Evolutionary conservation across 768 basidiomycete genomes (phyloP), one percentile per base, ranked within the genome.

Genomic region (Pulveroboletus sp.): DNA sequence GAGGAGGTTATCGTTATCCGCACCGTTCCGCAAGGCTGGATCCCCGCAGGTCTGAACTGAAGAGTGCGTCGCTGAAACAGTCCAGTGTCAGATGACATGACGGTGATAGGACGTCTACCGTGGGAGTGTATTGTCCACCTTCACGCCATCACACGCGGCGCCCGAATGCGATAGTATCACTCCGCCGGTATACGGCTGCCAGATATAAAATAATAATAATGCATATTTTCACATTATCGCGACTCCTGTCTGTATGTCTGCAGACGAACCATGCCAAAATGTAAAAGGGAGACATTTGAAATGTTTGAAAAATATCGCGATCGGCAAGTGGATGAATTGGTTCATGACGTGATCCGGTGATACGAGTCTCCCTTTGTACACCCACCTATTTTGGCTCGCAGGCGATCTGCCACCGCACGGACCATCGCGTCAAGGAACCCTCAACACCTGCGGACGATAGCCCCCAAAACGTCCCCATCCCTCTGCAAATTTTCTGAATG

Each of bases 301-400:
- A 48, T 44, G 49, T 53, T 62, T 54, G 44, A 40, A 61, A 28
- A 63, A 60, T 57, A 49, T 60, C 54, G 47, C 57, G 65, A 69
- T 69, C 67, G 65, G 62, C 59, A 58, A 50, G 46, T 60, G 54
- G 54, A 43, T 64, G 55, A 59, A 60, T 69, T 54, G 51, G 56
- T 28, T 36, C 17, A 55, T 69, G 64, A 66, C 66, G 68, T 67
- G 66, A 67, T 66, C 63, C 63, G 63, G 57, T 63, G 58, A 49
- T 54, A 43, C n/a, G 38, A 45, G 28, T 31, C 30, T 42, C 45
- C 13, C 49, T 40, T 44, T 51, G 28, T 41, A 32, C 31, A 42
- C 38, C 31, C 43, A 8, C 56, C 62, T 14, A 43, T 49, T 49
- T 47, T 31, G 50, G 66, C 21, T 21, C 21, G 33, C 13, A 50